These are phyloP conservation scores for Tilletia horrida DNA, from an alignment of 1,284 basidiomycete genomes.

Conservation along the genomic window DNA sequence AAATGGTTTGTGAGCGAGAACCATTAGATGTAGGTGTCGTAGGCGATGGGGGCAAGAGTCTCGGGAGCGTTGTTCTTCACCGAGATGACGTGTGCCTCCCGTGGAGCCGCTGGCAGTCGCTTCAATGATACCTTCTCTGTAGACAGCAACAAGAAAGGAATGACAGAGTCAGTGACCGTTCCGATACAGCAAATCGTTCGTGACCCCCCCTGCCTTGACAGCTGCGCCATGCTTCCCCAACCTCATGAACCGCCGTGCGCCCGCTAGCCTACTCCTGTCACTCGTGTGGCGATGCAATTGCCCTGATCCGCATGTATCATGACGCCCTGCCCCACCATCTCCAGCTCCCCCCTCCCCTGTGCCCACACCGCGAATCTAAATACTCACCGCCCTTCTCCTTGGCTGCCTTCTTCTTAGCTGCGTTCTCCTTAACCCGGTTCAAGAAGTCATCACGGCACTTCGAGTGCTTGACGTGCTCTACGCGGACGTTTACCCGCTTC, in stretches of 20 bases:
- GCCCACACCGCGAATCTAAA: not conserved
- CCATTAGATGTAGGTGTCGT: conserved; percentile 57
- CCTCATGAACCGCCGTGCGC: too few relatives aligned
- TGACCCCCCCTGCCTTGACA: too few relatives aligned
- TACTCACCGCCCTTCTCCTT: conserved; percentile 57
- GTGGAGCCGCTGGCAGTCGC: conserved; percentile 80
- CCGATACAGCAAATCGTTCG: too few relatives aligned
- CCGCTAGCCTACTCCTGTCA: too few relatives aligned
- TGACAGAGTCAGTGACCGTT: not conserved
- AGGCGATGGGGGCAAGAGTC: conserved; percentile 86
- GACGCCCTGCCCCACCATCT: too few relatives aligned
- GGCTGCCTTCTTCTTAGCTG: conserved; percentile 76
- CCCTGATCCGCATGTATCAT: too few relatives aligned
- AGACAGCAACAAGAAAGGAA: not conserved
- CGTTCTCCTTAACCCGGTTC: conserved; percentile 91
- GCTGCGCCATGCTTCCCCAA: too few relatives aligned
- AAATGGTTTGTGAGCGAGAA: conserved; percentile 11
- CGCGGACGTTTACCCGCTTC: conserved; percentile 98
- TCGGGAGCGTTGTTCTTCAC: conserved; percentile 75
- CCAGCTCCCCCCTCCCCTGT: too few relatives aligned
- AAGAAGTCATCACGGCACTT: conserved; percentile 98
- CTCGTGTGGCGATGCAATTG: too few relatives aligned
- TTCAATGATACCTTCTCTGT: conserved; percentile 78
- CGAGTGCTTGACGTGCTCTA: conserved; percentile 97
- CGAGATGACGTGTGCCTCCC: conserved; percentile 75